These are phyloP conservation scores for Cytospora piceicola DNA, from an alignment of 2,329 filamentous ascomycete species.

Conservation along the genomic window DNA sequence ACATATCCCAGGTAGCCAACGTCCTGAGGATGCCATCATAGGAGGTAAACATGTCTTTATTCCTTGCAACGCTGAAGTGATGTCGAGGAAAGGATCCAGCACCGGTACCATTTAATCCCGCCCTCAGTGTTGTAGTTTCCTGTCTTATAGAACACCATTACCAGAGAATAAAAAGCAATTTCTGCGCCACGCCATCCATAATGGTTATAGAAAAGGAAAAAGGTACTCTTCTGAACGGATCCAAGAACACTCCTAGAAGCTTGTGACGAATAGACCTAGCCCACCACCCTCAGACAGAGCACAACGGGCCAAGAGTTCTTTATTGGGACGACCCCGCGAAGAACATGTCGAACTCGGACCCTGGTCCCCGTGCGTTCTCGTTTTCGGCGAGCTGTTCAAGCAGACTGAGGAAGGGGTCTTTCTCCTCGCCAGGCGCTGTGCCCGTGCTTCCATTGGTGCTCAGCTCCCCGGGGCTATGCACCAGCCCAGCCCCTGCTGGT, in stretches of 20 bases:
- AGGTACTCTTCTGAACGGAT: neutral
- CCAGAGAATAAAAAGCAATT: neutral
- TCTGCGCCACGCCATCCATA: neutral
- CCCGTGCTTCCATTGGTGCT: constrained; percentile 53
- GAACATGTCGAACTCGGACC: constrained; percentile 80
- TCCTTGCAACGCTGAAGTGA: neutral
- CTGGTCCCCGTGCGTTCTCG: constrained; percentile 69
- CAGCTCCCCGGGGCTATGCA: constrained; percentile 50
- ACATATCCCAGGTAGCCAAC: neutral
- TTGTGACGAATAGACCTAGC: neutral
- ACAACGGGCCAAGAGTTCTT: neutral
- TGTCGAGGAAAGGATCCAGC: neutral
- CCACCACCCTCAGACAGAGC: neutral
- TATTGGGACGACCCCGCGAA: constrained; percentile 44
- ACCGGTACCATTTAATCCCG: neutral
- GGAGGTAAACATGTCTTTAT: neutral
- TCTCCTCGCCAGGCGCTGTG: constrained; percentile 62
- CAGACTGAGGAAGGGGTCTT: constrained; percentile 79
- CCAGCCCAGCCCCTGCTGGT: constrained; percentile 31
- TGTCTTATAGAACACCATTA: neutral
- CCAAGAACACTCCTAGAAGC: neutral
- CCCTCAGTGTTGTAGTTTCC: neutral
- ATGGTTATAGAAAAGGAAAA: neutral
- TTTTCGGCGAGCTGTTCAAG: constrained; percentile 84
- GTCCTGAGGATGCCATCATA: neutral